Base-by-base conservation (phyloP, 768 basidiomycete genomes). In the Filobasidium wieringae region DNA sequence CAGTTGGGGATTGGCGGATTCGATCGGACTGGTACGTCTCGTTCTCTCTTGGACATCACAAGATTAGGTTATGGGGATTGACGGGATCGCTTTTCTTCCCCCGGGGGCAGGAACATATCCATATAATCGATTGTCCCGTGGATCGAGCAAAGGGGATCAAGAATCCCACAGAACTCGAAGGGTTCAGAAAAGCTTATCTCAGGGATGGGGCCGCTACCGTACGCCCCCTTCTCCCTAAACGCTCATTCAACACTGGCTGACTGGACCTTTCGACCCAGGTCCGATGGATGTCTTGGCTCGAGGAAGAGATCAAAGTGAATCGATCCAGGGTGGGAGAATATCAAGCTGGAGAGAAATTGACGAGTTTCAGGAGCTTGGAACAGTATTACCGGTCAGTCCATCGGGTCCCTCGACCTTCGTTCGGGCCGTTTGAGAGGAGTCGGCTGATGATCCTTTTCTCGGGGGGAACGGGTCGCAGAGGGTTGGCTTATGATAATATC, bases 401-500 rank as follows among this genome's bases (percentile, higher is more conserved):
- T 26, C 5, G 27, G n/a, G n/a, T n/a, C n/a, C n/a, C 29, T 39
- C n/a, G 5, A 27, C 5, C 40, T 24, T 27, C 22, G 34, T 49
- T 29, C 34, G 2, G 30, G n/a, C 22, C 9, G 33, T 32, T 31
- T 29, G 19, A 9, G 12, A 33, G 50, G 30, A 52, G 8, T 31
- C 24, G 12, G 24, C 4, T 7, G 12, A 8, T 53, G 57, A 85
- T 83, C 0, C 83, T 86, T 73, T 87, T 81, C 71, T 81, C n/a
- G 66, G 79, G 82, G 67, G 78, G 80, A 64, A 83, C 84, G 74
- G 76, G 85, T 63, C 88, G 84, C 69, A 83, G 83, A 81, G 87
- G 88, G 5, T 81, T 87, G 17, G 88, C 88, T 6, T 91, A 91
- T 63, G 86, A 87, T 73, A 87, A 84, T 69, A 93, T 96, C 60